These are phyloP conservation scores for Amylocarpus encephaloides DNA, from an alignment of 2,329 filamentous ascomycete genomes.

Conservation along the genomic window DNA sequence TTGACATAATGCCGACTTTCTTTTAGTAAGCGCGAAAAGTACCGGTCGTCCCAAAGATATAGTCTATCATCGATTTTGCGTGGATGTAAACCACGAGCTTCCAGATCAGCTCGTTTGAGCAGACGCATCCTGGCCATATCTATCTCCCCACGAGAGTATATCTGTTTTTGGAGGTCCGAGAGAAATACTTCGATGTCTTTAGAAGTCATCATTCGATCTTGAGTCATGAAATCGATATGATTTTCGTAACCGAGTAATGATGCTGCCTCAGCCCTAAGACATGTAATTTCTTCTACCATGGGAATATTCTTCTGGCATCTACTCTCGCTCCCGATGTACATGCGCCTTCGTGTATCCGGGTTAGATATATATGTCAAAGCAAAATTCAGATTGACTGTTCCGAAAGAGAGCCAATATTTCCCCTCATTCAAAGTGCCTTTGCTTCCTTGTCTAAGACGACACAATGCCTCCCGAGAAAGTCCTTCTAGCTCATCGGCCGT, in stretches of 20 bases:
- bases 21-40: slow-evolving; percentile 70
- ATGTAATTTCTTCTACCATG: slow-evolving; percentile 65
- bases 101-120: slow-evolving; percentile 63
- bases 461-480: slow-evolving; percentile 41
- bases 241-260: slow-evolving; percentile 67
- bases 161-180: slow-evolving; percentile 58
- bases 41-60: slow-evolving; percentile 74
- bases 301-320: slow-evolving; percentile 53
- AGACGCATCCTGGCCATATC: slow-evolving; percentile 61
- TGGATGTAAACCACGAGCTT: slow-evolving; percentile 30
- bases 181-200: slow-evolving; percentile 61
- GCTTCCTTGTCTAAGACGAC: slow-evolving; percentile 40
- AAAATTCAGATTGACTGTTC: slow-evolving; percentile 42
- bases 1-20: slow-evolving; percentile 54
- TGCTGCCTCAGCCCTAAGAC: slow-evolving; percentile 68
- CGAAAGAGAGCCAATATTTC: slow-evolving; percentile 43
- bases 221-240: slow-evolving; percentile 54
- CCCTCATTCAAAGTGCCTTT: slow-evolving; percentile 36
- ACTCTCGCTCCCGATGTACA: slow-evolving; percentile 32
- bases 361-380: slow-evolving; percentile 43
- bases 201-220: slow-evolving; percentile 59
- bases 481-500: slow-evolving; percentile 41
- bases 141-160: slow-evolving; percentile 44
- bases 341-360: background rate
- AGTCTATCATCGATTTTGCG: slow-evolving; percentile 56